Percentiles rank a stretch among this genome's conserved stretches.
Conservation (phyloP, 2,329 filamentous ascomycete genomes). For the Fusarium mexicanum region DNA sequence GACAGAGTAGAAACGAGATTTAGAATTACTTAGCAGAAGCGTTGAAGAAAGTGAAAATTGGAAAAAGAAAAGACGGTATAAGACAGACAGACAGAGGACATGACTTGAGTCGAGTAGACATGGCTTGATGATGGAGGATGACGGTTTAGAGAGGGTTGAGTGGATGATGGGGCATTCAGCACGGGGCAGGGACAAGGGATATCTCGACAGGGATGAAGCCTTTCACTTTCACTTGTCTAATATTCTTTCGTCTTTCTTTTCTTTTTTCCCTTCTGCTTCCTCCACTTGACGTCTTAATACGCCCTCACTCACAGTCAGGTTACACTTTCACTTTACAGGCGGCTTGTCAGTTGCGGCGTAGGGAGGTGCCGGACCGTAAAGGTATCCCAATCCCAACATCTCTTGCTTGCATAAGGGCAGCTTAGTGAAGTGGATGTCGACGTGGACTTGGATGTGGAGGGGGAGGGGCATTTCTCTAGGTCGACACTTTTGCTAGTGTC, state of each 20-base stretch:
- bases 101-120: conserved; percentile 12
- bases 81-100: not conserved
- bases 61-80: conserved; percentile 10
- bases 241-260: conserved; percentile 32
- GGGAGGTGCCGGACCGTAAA: conserved; percentile 6
- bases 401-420: not conserved
- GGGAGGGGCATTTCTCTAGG: conserved; percentile 4
- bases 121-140: conserved; percentile 26
- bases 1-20: not conserved
- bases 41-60: not conserved
- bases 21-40: not conserved
- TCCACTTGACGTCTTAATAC: conserved; percentile 1
- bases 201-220: conserved; percentile 22
- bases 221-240: conserved; percentile 12
- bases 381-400: not conserved
- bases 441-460: not conserved
- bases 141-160: conserved; percentile 28
- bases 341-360: conserved; percentile 38
- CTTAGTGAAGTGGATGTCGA: not conserved
- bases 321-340: not conserved
- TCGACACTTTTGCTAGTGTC: not conserved
- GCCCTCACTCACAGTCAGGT: not conserved
- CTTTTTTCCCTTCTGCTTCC: conserved; percentile 23
- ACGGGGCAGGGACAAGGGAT: conserved; percentile 42
- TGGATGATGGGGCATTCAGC: conserved; percentile 42